Evolutionary conservation across 2,329 filamentous ascomycete genomes (phyloP), one percentile per base, ranked within the genome.

Genomic region (Lachnellula willkommii): DNA sequence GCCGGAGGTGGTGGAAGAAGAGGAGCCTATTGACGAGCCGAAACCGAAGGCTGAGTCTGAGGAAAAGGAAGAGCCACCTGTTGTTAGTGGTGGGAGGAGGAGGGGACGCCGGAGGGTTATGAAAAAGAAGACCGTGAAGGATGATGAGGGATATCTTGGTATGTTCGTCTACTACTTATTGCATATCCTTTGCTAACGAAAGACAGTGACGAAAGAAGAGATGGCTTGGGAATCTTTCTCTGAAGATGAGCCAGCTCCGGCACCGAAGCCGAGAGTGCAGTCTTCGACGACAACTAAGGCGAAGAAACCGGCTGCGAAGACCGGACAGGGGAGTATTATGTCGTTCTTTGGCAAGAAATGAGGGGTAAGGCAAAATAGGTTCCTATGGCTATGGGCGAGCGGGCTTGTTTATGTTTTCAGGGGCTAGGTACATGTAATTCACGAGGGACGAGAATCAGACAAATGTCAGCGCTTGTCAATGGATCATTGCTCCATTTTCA

Each of bases 141-240:
- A 96, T 63, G 90, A 92, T 50, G 87, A 96, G 61, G 92, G 92
- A 5, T 96, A 95, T 70, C 80, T 96, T 58, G 88, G 89, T 92
- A 77, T 71, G 84, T 73, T 17, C 6, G 11, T 37, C 17, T 7
- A 8, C 14, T 8, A 5, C 15, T 4, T 50, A n/a, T 40, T 47
- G 17, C 36, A 20, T 42, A 14, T 9, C 2, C 48, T 14, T 14
- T 50, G 12, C 47, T 55, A 47, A 60, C 51, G 20, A 47, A 22
- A 24, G 59, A 40, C 64, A 94, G 92, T 96, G 35, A 96, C 91
- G 2, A 87, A 87, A 62, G 89, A 95, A 72, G 90, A 95, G 68
- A 74, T 81, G 0, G 87, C 80, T 0, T 96, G 92, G 92, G 92
- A 96, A 70, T 93, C 88, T 0, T 96, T 95, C 74, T 95, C 90